phyloP scores from a whole-genome alignment of 1,139 yeast genomes.

The Protomyces inouyei region DNA sequence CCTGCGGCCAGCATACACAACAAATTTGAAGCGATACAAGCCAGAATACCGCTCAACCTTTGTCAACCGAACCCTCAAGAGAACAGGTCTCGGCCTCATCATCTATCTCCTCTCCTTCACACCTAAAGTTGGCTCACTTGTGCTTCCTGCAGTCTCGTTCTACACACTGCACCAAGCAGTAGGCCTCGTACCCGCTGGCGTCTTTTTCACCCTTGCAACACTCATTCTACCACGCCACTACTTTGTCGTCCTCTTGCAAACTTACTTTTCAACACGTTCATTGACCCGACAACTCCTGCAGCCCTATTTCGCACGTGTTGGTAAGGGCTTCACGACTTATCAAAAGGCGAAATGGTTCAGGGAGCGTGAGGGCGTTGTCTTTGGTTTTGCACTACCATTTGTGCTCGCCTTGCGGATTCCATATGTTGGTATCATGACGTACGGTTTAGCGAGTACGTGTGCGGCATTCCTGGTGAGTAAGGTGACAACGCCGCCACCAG shows the following conservation, averaged over 20 bases:
- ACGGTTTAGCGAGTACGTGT: conserved; percentile 54
- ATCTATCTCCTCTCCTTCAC: conserved; percentile 38
- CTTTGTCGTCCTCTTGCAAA: conserved; percentile 43
- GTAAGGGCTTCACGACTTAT: conserved; percentile 41
- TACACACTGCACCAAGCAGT: conserved; percentile 46
- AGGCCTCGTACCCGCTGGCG: conserved; percentile 48
- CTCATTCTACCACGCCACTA: conserved; percentile 40
- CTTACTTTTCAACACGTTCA: conserved; percentile 48
- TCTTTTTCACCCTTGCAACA: conserved; percentile 42
- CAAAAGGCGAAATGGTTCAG: conserved; percentile 52
- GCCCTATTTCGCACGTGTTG: conserved; percentile 52
- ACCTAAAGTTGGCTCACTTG: conserved; percentile 45
- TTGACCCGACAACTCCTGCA: conserved; percentile 48
- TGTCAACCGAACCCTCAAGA: conserved; percentile 35
- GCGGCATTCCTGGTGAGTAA: conserved; percentile 55
- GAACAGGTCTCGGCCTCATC: conserved; percentile 36
- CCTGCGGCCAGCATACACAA: background rate
- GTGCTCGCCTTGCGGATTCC: conserved; percentile 48
- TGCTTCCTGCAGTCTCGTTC: conserved; percentile 47
- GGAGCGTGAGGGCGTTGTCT: conserved; percentile 55
- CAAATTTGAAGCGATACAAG: background rate
- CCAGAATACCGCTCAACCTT: conserved; percentile 27
- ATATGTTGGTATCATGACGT: conserved; percentile 48
- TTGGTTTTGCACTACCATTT: conserved; percentile 56
- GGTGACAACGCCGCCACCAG: conserved; percentile 35